Conservation (phyloP, 148 eudicot species). For the Dianthus caryophyllus region DNA sequence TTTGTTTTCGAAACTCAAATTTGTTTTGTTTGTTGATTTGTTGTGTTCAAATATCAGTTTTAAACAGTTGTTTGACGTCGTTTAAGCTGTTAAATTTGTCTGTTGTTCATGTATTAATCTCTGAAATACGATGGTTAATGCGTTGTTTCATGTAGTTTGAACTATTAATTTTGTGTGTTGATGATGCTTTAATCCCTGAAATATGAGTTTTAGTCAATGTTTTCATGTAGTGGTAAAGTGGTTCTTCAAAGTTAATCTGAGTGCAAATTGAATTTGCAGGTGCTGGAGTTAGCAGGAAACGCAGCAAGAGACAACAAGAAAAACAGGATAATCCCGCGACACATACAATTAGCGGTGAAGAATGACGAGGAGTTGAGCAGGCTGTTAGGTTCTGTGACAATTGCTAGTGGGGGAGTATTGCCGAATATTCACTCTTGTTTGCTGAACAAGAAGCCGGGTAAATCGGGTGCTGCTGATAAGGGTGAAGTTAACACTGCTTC, state of each 20-base stretch:
- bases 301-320: constrained; percentile 52
- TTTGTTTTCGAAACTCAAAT: background rate
- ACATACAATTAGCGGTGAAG: constrained; percentile 41
- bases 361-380: constrained; percentile 46
- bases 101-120: no score
- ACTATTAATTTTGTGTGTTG: no score
- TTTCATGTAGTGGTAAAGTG: no score
- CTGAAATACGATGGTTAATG: no score
- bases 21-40: background rate
- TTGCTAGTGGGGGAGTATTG: constrained; percentile 41
- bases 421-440: constrained; percentile 36
- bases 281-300: constrained; percentile 42
- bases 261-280: constrained; percentile 22
- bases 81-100: no score
- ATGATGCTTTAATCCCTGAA: no score
- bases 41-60: no score
- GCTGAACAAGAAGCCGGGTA: constrained; percentile 11
- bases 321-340: constrained; percentile 39
- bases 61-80: no score
- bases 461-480: background rate
- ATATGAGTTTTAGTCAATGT: no score
- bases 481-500: constrained; percentile 13
- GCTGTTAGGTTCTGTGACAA: constrained; percentile 40
- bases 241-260: no score
- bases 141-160: no score